A percentile compares a stretch with the other conserved stretches of the same genome.
Conservation (phyloP, 768 basidiomycete species). For the Cystofilobasidium capitatum region DNA sequence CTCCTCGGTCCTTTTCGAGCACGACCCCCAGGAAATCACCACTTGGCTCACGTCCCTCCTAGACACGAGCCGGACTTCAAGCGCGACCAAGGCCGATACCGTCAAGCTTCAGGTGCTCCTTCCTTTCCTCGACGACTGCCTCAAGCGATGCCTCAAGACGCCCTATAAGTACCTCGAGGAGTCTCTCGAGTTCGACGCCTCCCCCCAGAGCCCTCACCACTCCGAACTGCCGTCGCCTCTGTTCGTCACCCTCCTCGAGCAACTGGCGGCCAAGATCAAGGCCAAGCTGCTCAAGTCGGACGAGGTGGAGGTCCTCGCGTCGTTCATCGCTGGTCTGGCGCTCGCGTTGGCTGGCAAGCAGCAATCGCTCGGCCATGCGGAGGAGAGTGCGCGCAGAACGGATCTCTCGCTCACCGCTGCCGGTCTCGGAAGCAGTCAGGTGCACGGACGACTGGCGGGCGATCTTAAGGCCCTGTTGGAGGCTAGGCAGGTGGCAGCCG, state of each 20-base stretch:
- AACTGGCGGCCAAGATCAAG: constrained; percentile 58
- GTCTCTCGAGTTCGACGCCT: constrained; percentile 17
- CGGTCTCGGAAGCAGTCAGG: background rate
- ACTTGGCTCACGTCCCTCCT: constrained; percentile 52
- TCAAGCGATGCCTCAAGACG: constrained; percentile 67
- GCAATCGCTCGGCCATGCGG: constrained; percentile 34
- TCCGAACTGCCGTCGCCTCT: constrained; percentile 55
- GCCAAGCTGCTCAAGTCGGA: constrained; percentile 51
- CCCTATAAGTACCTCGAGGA: constrained; percentile 81
- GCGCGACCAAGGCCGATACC: constrained; percentile 42
- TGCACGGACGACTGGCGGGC: background rate
- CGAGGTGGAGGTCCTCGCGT: constrained; percentile 54
- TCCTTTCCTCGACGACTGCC: constrained; percentile 73
- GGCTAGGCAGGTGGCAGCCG: background rate
- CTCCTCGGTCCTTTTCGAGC: constrained; percentile 67
- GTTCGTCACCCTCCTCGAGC: constrained; percentile 69
- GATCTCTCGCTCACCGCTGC: background rate
- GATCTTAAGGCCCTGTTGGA: background rate
- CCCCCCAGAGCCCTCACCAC: constrained; percentile 10
- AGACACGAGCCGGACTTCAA: constrained; percentile 47
- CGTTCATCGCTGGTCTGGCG: constrained; percentile 57
- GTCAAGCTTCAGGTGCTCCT: constrained; percentile 50
- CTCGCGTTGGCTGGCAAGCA: constrained; percentile 53
- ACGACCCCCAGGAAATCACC: constrained; percentile 57
- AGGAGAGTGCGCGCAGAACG: constrained; percentile 33